Evolutionary conservation across 2,329 filamentous ascomycete species (phyloP), one percentile per base, ranked within the genome.

Genomic region (Exophiala alcalophila): DNA sequence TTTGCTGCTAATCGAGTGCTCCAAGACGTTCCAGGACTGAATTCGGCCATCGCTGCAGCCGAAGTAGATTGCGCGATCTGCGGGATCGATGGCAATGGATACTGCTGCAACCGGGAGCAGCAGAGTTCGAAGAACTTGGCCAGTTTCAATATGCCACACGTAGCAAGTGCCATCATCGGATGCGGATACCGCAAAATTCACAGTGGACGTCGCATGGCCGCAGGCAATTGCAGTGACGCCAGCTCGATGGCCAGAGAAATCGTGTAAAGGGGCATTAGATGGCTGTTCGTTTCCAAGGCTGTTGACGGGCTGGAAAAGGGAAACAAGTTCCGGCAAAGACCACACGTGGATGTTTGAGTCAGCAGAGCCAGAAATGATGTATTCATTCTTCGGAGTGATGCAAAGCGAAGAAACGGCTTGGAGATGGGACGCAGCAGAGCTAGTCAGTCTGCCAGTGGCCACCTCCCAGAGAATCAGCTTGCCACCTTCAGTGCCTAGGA

Each of bases 391-490:
- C 8, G 81, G 77, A 58, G 82, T 78, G 18, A 82, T 74, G 25
- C 78, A 81, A 41, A 97, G 70, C 59, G 81, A 83, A 16, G 86
- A 89, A 19, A 97, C 80, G 4, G 67, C 63, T 48, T 68, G 63
- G 32, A 69, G 52, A 56, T 66, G 64, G 20, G 63, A 64, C 15
- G 67, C 65, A 4, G 67, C 63, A 10, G 68, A 69, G 30, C 65
- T 67, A 25, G 67, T 62, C 57, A 69, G 62, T 45, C 68, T 63
- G 32, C 68, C 68, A 16, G 68, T 71, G 40, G 64, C 65, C 63
- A 92, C 87, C 82, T 98, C 92, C 92, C 92, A 98, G 2, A 94
- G 66, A 57, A 95, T 84, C 53, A 97, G 66, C 42, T 90, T 80
- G 11, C 92, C 92, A 55, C 89, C 87, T 42, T 83, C 80, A 1